A percentile compares a stretch with the other conserved stretches of the same genome.
These are phyloP conservation scores for Plectranthus barbatus DNA, from an alignment of 257 asterid species.

Conservation along the genomic window DNA sequence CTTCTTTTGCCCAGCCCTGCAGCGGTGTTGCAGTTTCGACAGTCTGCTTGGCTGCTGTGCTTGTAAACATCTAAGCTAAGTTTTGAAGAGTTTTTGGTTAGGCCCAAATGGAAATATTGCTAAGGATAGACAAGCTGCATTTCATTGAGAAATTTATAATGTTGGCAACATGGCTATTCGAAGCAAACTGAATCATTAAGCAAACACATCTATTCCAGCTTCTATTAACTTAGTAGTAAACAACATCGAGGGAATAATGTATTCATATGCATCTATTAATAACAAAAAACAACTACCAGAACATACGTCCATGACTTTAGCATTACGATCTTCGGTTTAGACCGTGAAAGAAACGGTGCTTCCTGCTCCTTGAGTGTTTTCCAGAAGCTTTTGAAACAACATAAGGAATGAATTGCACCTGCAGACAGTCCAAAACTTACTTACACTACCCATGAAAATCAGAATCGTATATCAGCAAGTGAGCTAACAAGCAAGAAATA, in stretches of 20 bases:
- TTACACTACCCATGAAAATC: not conserved
- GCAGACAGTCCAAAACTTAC: constrained; percentile 16
- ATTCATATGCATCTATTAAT: not conserved
- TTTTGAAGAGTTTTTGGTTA: not conserved
- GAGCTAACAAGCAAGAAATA: not conserved
- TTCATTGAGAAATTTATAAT: not conserved
- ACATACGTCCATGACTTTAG: not conserved
- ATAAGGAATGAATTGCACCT: constrained; percentile 75
- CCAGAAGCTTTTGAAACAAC: constrained; percentile 49
- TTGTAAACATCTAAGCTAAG: not conserved
- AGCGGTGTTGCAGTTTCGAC: not conserved
- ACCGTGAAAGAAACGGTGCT: constrained; percentile 74
- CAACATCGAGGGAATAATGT: not conserved
- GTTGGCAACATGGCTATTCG: not conserved
- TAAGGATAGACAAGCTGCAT: too few relatives aligned
- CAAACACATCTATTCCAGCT: not conserved
- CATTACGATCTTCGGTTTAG: constrained; percentile 38
- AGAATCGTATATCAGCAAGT: too few relatives aligned
- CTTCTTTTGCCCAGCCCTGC: not conserved
- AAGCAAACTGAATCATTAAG: not conserved
- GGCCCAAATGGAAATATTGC: not conserved
- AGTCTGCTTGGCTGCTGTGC: not conserved
- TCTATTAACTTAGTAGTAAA: not conserved
- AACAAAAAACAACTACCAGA: not conserved
- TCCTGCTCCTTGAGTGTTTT: constrained; percentile 63